Base-by-base conservation (phyloP, 1,284 basidiomycete species). In the Trametes sp. region DNA sequence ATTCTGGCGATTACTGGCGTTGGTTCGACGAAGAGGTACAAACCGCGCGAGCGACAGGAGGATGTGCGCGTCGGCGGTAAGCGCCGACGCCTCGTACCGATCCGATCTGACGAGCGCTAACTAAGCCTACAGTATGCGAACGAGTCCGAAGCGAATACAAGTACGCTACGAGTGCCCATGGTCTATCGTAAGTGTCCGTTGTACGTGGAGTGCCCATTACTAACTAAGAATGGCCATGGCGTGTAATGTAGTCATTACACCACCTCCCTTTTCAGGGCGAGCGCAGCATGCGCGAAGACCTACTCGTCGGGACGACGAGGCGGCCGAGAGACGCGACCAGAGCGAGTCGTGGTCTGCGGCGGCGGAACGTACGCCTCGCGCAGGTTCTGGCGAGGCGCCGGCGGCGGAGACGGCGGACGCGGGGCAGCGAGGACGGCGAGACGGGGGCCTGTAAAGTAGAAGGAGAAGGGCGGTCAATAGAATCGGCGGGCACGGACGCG, bases 221-320 rank as follows among this genome's bases (percentile, higher is more conserved):
- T 51, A 35, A 51, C 49, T 51, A 51, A 23, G 29, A 51, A 51
- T 51, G 49, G 49, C 49, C 49, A 19, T 51, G 49, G 31, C 19
- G 49, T 51, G 49, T 51, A 51, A 51, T 35, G 49, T 51, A 10
- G n/a, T 35, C 49, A 35, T 33, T 6, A 33, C 31, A 7, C 49
- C 48, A 50, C 48, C 48, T 50, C 48, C 48, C 48, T 50, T 50
- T 50, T 50, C 48, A 50, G 48, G 48, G 48, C 21, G 48, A 50
- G 48, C 48, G 29, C 48, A 50, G 29, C 33, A 50, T 33, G 48
- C 48, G 48, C 29, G 48, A 50, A 50, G 48, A 33, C 48, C 16
- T 19, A 51, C 49, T 35, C 49, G 28, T 49, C 46, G 14, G 28
- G 46, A 49, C 46, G 46, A 49, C 28, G 28, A 31, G 46, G 10